These are phyloP conservation scores for Arachis stenosperma DNA, from an alignment of 306 rosid genomes.

Conservation along the genomic window DNA sequence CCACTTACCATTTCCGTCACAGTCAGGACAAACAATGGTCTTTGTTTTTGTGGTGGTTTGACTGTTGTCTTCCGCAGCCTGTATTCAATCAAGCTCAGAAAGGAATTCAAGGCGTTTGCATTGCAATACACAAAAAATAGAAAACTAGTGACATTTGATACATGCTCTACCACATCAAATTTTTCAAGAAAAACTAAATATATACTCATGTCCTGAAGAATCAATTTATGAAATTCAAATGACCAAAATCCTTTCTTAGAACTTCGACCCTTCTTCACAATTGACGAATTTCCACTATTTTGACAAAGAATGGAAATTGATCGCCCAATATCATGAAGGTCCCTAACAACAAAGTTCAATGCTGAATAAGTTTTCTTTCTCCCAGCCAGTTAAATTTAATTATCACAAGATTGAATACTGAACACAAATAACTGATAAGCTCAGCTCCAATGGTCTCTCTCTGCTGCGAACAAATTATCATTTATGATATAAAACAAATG, in stretches of 20 bases:
- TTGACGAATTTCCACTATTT: background rate
- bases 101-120: conserved; percentile 18
- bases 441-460: conserved; percentile 6
- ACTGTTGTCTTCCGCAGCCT: conserved; percentile 66
- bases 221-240: background rate
- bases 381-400: background rate
- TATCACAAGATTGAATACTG: background rate
- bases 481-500: background rate
- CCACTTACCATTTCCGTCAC: conserved; percentile 92
- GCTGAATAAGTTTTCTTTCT: background rate
- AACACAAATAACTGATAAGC: background rate
- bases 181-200: background rate
- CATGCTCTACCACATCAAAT: conserved; percentile 27
- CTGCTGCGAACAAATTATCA: background rate
- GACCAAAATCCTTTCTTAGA: conserved; percentile 5
- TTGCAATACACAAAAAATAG: background rate
- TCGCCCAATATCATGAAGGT: background rate
- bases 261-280: conserved; percentile 4
- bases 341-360: background rate
- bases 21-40: conserved; percentile 70
- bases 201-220: background rate
- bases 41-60: conserved; percentile 42
- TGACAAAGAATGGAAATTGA: conserved; percentile 3
- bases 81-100: conserved; percentile 48
- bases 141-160: conserved; percentile 12